A percentile compares a stretch with the other conserved stretches of the same genome.
Evolutionary conservation across 306 rosid species (phyloP).

Genomic region (Medicago arabica): DNA sequence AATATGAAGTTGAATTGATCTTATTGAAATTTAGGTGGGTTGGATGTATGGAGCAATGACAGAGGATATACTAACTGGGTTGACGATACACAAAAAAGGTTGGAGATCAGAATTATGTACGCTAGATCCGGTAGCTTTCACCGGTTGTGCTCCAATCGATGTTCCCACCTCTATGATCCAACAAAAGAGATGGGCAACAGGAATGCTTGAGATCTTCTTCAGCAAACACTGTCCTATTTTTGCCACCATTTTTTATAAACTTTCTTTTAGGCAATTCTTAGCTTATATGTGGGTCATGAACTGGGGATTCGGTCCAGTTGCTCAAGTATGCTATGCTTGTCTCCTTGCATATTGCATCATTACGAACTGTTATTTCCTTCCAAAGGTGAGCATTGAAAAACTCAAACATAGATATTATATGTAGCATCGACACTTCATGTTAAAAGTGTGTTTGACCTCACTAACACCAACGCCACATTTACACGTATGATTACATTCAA

Average conservation of each 20-base stretch:
- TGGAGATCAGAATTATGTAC: slow-evolving; percentile 60
- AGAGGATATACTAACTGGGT: slow-evolving; percentile 64
- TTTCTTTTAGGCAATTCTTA: slow-evolving; percentile 54
- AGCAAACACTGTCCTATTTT: slow-evolving; percentile 57
- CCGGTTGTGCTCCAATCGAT: slow-evolving; percentile 60
- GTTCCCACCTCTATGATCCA: slow-evolving; percentile 59
- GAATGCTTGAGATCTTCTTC: slow-evolving; percentile 59
- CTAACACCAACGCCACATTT: no score
- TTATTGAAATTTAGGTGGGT: slow-evolving; percentile 34
- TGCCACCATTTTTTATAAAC: slow-evolving; percentile 47
- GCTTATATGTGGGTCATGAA: slow-evolving; percentile 51
- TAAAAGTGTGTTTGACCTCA: not conserved
- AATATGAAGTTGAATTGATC: not conserved
- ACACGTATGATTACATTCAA: no score
- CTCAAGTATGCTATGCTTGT: slow-evolving; percentile 55
- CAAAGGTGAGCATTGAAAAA: slow-evolving; percentile 50
- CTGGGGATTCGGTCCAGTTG: slow-evolving; percentile 48
- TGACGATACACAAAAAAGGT: slow-evolving; percentile 63
- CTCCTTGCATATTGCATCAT: slow-evolving; percentile 62
- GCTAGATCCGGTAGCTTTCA: slow-evolving; percentile 56
- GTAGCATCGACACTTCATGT: no score
- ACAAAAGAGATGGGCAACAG: slow-evolving; percentile 73
- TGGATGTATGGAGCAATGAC: slow-evolving; percentile 60
- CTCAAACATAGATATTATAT: not conserved
- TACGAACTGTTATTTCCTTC: slow-evolving; percentile 65